These are phyloP conservation scores for Fusarium mexicanum DNA, from an alignment of 2,329 filamentous ascomycete species.

Conservation along the genomic window DNA sequence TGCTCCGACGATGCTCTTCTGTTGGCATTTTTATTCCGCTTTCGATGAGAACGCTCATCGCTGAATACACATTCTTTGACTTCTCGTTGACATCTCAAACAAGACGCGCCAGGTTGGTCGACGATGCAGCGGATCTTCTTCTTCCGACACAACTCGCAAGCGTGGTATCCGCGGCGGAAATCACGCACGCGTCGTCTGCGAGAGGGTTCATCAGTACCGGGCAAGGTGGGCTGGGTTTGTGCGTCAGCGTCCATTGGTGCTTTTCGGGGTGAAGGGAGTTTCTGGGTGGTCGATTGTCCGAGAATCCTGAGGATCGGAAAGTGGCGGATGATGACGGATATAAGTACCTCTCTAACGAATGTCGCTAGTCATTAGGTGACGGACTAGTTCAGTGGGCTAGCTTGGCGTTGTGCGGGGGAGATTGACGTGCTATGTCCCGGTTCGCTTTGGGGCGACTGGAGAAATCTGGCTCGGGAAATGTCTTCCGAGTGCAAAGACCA, in stretches of 20 bases:
- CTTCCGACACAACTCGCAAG: constrained; percentile 28
- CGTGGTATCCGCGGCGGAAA: constrained; percentile 28
- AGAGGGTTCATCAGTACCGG: background rate
- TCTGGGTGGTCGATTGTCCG: background rate
- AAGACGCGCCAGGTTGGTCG: constrained; percentile 8
- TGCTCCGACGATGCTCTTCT: background rate
- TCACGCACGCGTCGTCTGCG: constrained; percentile 15
- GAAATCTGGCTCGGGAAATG: background rate
- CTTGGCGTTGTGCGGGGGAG: background rate
- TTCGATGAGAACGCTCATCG: constrained; percentile 7
- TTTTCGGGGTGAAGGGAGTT: background rate
- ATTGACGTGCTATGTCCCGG: background rate
- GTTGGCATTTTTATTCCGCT: background rate
- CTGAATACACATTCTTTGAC: constrained; percentile 19
- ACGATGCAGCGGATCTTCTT: constrained; percentile 30
- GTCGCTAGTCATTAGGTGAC: background rate
- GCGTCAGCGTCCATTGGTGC: background rate
- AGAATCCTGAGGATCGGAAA: background rate
- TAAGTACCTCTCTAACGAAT: background rate
- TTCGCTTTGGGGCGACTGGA: background rate
- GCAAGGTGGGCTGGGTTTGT: background rate
- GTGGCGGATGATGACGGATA: background rate
- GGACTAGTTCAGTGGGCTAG: background rate
- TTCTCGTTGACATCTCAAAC: constrained; percentile 25
- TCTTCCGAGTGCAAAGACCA: background rate